phyloP scores from a whole-genome alignment of 2,329 filamentous ascomycete species.

The Albophoma yamanashiensis region DNA sequence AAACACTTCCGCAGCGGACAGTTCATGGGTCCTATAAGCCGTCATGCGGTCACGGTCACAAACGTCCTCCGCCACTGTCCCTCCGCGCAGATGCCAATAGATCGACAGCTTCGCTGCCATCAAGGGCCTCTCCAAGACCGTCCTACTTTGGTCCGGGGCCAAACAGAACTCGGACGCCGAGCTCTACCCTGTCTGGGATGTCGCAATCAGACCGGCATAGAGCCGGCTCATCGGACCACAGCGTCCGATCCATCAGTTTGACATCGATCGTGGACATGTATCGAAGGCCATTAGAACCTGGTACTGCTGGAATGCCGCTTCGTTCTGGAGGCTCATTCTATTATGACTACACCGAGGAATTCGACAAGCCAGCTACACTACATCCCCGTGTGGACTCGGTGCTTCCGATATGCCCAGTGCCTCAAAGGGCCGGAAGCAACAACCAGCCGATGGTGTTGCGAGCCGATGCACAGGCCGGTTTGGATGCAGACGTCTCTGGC shows the following conservation, averaged over 20 bases:
- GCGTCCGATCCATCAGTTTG: conserved; percentile 33
- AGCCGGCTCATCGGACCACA: conserved; percentile 25
- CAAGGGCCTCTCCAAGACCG: conserved; percentile 14
- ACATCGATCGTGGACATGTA: conserved; percentile 42
- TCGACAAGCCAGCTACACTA: conserved; percentile 22
- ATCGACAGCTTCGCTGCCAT: conserved; percentile 28
- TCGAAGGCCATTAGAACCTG: conserved; percentile 14
- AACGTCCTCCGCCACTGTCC: conserved; percentile 26
- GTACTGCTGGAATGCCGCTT: conserved; percentile 14
- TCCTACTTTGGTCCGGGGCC: conserved; percentile 10
- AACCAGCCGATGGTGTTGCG: conserved; percentile 15
- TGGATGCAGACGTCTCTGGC: not conserved
- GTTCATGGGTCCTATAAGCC: conserved; percentile 30
- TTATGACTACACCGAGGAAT: conserved; percentile 43
- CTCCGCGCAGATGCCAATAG: conserved; percentile 28
- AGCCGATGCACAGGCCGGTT: conserved; percentile 8
- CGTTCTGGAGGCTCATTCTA: conserved; percentile 28
- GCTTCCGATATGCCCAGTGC: conserved; percentile 20
- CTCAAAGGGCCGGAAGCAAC: conserved; percentile 12
- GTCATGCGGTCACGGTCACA: conserved; percentile 21
- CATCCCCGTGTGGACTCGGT: conserved; percentile 6
- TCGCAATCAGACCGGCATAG: conserved; percentile 20
- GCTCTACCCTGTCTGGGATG: conserved; percentile 17
- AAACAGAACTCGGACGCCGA: conserved; percentile 23
- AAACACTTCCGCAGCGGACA: conserved; percentile 28